Evolutionary conservation across 2,329 filamentous ascomycete species (phyloP).

Genomic region (Nigrospora sphaerica): DNA sequence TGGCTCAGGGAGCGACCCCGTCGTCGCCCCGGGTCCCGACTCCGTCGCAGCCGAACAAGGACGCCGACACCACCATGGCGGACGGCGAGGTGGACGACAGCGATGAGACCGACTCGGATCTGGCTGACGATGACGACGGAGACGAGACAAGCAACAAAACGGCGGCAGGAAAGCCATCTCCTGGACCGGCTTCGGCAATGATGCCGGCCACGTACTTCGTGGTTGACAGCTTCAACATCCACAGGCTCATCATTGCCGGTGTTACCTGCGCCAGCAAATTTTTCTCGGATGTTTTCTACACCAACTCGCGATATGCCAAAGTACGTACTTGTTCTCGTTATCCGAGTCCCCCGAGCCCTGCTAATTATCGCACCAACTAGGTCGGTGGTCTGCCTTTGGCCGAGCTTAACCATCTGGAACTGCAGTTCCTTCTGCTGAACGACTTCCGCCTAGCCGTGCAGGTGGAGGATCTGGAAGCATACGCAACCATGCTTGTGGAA

Average conservation of each 20-base stretch:
- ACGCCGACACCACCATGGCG: slow-evolving; percentile 27
- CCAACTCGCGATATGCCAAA: slow-evolving; percentile 98
- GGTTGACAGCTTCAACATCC: slow-evolving; percentile 98
- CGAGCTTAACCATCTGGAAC: slow-evolving; percentile 91
- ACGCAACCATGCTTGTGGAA: slow-evolving; percentile 96
- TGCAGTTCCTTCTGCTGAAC: slow-evolving; percentile 92
- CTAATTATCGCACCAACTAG: slow-evolving; percentile 34
- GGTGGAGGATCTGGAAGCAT: slow-evolving; percentile 92
- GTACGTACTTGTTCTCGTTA: slow-evolving; percentile 41
- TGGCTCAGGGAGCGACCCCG: slow-evolving; percentile 4
- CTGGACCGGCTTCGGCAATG: slow-evolving; percentile 9
- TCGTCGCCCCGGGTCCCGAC: slow-evolving; percentile 4
- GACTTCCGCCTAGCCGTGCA: slow-evolving; percentile 91
- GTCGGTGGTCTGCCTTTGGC: slow-evolving; percentile 87
- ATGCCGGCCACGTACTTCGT: slow-evolving; percentile 64
- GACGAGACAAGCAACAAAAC: slow-evolving; percentile 26
- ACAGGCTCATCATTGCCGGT: slow-evolving; percentile 89
- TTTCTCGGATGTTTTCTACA: slow-evolving; percentile 98
- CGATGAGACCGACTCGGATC: slow-evolving; percentile 42
- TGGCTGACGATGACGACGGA: slow-evolving; percentile 40
- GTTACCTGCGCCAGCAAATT: slow-evolving; percentile 99
- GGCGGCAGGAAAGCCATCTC: slow-evolving; percentile 13
- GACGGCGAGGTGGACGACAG: slow-evolving; percentile 24
- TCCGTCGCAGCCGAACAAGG: background rate
- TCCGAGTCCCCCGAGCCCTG: background rate